A percentile compares a stretch with the other conserved stretches of the same genome.
Conservation (phyloP, 2,329 filamentous ascomycete species). For the Aspergillus ochraceus region DNA sequence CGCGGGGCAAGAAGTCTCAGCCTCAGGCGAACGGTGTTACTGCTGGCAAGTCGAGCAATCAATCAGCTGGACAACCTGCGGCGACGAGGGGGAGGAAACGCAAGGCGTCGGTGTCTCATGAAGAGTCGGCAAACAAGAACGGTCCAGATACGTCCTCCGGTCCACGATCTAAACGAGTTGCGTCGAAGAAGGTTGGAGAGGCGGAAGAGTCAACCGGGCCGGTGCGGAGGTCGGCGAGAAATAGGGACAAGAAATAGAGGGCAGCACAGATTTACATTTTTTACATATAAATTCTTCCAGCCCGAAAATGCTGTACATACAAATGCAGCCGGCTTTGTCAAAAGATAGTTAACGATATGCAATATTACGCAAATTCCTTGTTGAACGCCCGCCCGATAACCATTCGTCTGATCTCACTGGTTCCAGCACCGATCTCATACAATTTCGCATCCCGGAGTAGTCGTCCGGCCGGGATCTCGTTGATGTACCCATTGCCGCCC, state of each 20-base stretch:
- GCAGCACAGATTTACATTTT: background rate
- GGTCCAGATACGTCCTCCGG: background rate
- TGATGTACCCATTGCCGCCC: conserved; percentile 93
- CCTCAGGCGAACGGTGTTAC: background rate
- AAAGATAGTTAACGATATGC: background rate
- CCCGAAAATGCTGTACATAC: conserved; percentile 6
- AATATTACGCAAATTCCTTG: conserved; percentile 65
- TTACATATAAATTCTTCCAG: conserved; percentile 5
- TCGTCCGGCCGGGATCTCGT: conserved; percentile 88
- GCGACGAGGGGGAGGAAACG: conserved; percentile 21
- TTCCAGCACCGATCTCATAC: conserved; percentile 96
- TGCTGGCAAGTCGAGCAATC: background rate
- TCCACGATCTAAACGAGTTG: conserved; percentile 26
- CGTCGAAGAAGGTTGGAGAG: conserved; percentile 21
- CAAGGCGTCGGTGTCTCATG: conserved; percentile 20
- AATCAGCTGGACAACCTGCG: background rate
- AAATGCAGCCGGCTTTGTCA: background rate
- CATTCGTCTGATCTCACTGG: conserved; percentile 89
- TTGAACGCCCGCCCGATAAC: conserved; percentile 93
- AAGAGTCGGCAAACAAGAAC: conserved; percentile 1
- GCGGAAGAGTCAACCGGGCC: conserved; percentile 18
- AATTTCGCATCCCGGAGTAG: conserved; percentile 76
- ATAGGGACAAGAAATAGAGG: conserved; percentile 24
- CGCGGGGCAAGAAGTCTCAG: background rate
- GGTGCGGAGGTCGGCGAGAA: conserved; percentile 30